Percentiles rank a stretch among this genome's conserved stretches.
These are phyloP conservation scores for Clarireedia monteithiana DNA, from an alignment of 2,329 filamentous ascomycete genomes.

Conservation along the genomic window DNA sequence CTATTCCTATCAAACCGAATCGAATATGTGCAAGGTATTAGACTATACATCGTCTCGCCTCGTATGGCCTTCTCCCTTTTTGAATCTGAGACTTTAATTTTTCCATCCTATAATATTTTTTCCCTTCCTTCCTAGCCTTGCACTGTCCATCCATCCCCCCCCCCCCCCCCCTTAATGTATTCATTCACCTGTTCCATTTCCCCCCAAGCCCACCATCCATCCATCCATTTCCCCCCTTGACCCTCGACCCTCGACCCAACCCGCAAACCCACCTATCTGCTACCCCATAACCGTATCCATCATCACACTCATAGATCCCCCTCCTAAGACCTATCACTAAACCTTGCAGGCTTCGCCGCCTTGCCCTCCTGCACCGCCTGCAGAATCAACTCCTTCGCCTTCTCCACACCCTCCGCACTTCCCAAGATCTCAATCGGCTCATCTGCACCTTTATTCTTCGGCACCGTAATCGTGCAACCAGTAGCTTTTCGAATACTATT, in stretches of 20 bases:
- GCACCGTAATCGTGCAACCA: constrained; percentile 89
- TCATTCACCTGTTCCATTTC: no score
- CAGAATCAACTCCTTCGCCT: constrained; percentile 82
- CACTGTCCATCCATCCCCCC: neutral
- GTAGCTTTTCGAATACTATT: constrained; percentile 89
- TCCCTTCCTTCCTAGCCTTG: neutral
- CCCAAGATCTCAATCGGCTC: constrained; percentile 92
- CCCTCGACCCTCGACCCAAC: neutral
- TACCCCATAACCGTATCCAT: neutral
- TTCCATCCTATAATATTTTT: neutral
- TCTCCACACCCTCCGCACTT: constrained; percentile 69
- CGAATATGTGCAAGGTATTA: no score
- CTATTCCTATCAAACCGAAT: no score
- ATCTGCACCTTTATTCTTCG: constrained; percentile 62
- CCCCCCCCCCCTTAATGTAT: no score
- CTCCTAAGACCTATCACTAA: neutral
- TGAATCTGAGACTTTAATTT: no score
- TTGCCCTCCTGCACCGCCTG: constrained; percentile 64
- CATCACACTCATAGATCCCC: neutral
- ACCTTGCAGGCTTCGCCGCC: neutral
- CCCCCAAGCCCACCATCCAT: neutral
- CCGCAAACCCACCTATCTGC: neutral
- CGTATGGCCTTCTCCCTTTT: no score
- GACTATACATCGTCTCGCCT: no score
- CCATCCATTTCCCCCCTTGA: neutral